Base-by-base conservation (phyloP, 225 moss, liverwort and hornwort genomes). In the Lunularia cruciata region DNA sequence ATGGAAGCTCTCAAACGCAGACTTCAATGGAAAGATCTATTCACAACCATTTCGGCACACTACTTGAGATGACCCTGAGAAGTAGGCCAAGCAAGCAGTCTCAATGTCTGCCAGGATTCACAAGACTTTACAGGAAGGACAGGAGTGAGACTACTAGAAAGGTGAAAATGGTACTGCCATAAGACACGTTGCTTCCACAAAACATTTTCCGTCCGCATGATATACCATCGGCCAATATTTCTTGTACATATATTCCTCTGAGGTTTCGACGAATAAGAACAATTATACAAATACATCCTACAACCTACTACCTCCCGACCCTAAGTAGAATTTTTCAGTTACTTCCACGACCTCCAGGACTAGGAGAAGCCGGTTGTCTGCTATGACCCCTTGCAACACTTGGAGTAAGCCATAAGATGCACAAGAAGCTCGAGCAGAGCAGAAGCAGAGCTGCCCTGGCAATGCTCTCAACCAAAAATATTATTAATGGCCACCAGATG, bases 221-320 rank as follows among this genome's bases (percentile, higher is more conserved):
- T n/a, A n/a, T n/a, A n/a, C n/a, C n/a, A n/a, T 40, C n/a, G 8
- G 33, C 57, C 0, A 60, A 36, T 60, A 13, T 25, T 26, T 40
- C 38, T 2, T 40, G 25, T 40, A 61, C 4, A 61, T 61, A 61
- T 61, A 40, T 61, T 40, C 61, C 61, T 61, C 61, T 12, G 61
- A 11, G 39, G 26, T 61, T 2, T 61, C 23, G 61, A 61, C 12
- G 19, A 54, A 25, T 22, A 37, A 37, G 39, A 61, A 61, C 37
- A 61, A 61, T 37, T 40, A 39, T 61, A 61, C 61, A 61, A 40
- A 8, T 26, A 61, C 37, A 60, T 22, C 37, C 38, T 27, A 53
- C 22, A 37, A n/a, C n/a, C 1, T 32, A 57, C 18, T 38, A 60
- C 60, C 39, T 38, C n/a, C 13, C 14, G 8, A 35, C 22, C 38